phyloP scores from a whole-genome alignment of 441 rosid species.

The Jatropha multifida region DNA sequence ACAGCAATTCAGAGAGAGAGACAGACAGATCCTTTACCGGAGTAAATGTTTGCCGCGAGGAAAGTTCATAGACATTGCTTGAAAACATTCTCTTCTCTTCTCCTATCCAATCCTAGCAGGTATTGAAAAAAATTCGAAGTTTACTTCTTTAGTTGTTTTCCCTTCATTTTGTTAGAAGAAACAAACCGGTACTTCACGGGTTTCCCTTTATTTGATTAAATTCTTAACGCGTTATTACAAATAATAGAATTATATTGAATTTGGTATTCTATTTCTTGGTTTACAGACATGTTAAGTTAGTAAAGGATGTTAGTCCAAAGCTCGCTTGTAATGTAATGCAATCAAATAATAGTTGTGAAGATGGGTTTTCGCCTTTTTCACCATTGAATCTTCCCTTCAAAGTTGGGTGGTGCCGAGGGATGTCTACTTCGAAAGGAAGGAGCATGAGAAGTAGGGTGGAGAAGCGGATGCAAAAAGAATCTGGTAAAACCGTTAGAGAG shows the following conservation, averaged over 20 bases:
- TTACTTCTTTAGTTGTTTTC: slow-evolving; percentile 9
- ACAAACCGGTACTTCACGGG: not conserved
- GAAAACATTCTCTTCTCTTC: slow-evolving; percentile 45
- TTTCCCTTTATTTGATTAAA: not conserved
- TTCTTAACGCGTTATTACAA: not conserved
- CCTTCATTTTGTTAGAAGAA: not conserved
- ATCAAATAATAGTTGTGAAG: slow-evolving; percentile 20
- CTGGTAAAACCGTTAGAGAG: slow-evolving; percentile 87
- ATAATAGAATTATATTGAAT: slow-evolving; percentile 8
- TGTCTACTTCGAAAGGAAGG: slow-evolving; percentile 86
- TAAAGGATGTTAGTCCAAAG: slow-evolving; percentile 29
- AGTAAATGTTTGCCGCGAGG: slow-evolving; percentile 59
- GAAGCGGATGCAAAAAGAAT: slow-evolving; percentile 85
- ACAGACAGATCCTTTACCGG: not conserved
- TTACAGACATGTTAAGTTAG: slow-evolving; percentile 38
- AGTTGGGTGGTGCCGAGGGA: slow-evolving; percentile 47
- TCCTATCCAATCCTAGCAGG: slow-evolving; percentile 51
- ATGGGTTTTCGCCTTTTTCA: slow-evolving; percentile 22
- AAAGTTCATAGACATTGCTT: slow-evolving; percentile 44
- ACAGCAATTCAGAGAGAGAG: not conserved
- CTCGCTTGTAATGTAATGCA: slow-evolving; percentile 17
- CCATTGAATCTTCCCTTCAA: slow-evolving; percentile 23
- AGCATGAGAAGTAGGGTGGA: slow-evolving; percentile 95
- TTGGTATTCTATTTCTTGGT: not conserved
- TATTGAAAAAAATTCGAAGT: slow-evolving; percentile 18